Conservation (phyloP, 768 basidiomycete genomes). For the Termitomyces sp. region DNA sequence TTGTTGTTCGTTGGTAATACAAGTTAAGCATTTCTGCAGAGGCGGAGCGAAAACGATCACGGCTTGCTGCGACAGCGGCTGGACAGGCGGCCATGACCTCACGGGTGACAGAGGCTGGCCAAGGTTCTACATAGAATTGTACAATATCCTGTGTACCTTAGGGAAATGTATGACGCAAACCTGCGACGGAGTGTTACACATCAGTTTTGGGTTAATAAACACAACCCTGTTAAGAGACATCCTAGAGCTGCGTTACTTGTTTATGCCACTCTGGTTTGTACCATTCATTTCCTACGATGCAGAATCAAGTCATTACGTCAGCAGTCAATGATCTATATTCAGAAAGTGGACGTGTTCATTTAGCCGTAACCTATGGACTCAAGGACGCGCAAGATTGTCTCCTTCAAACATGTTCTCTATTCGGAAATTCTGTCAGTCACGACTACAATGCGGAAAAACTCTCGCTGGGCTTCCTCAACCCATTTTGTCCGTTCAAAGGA, state of each 20-base stretch:
- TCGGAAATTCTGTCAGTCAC: slow-evolving; percentile 92
- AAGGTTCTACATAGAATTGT: slow-evolving; percentile 20
- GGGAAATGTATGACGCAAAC: too few relatives aligned
- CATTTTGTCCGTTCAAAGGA: slow-evolving; percentile 59
- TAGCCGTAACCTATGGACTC: slow-evolving; percentile 12
- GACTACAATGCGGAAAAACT: slow-evolving; percentile 95
- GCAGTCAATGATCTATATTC: slow-evolving; percentile 8
- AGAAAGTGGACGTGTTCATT: slow-evolving; percentile 22
- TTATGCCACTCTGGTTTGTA: too few relatives aligned
- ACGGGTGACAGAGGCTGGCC: slow-evolving; percentile 37
- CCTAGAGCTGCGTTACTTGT: too few relatives aligned
- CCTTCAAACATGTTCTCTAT: slow-evolving; percentile 75
- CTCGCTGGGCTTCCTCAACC: slow-evolving; percentile 83
- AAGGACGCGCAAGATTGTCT: slow-evolving; percentile 31
- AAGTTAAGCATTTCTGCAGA: slow-evolving; percentile 41
- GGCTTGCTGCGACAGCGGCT: slow-evolving; percentile 88
- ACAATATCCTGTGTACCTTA: neutral
- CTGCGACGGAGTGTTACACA: too few relatives aligned
- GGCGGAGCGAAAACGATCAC: slow-evolving; percentile 89
- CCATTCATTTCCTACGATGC: too few relatives aligned
- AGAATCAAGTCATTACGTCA: slow-evolving; percentile 11
- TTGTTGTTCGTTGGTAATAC: neutral
- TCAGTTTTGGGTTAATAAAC: too few relatives aligned
- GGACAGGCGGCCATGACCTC: slow-evolving; percentile 84
- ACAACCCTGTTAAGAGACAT: too few relatives aligned